These are phyloP conservation scores for Colletotrichum chlorophyti DNA, from an alignment of 2,329 filamentous ascomycete species.

Conservation along the genomic window DNA sequence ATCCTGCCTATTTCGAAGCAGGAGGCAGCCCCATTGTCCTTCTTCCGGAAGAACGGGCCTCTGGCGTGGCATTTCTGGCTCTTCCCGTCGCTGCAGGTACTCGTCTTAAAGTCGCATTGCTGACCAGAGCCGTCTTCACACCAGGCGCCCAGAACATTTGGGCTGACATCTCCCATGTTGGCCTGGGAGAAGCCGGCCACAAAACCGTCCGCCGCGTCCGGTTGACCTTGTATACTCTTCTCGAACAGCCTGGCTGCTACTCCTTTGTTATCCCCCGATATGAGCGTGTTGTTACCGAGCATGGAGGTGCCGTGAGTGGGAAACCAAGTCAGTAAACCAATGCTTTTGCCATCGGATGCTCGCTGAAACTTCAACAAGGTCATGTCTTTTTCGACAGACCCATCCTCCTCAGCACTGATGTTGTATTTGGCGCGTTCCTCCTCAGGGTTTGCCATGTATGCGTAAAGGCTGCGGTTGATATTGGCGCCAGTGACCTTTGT, in stretches of 20 bases:
- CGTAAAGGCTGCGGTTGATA: slow-evolving; percentile 86
- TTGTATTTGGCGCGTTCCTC: slow-evolving; percentile 76
- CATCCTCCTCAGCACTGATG: slow-evolving; percentile 40
- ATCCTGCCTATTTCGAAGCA: slow-evolving; percentile 76
- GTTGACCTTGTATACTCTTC: slow-evolving; percentile 63
- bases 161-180: slow-evolving; percentile 88
- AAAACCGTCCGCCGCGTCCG: slow-evolving; percentile 67
- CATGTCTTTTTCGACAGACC: slow-evolving; percentile 62
- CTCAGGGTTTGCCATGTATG: slow-evolving; percentile 85
- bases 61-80: slow-evolving; percentile 74
- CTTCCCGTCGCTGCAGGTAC: slow-evolving; percentile 75
- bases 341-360: slow-evolving; percentile 72
- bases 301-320: slow-evolving; percentile 90
- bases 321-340: slow-evolving; percentile 89
- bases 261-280: slow-evolving; percentile 92
- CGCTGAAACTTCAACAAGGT: slow-evolving; percentile 79
- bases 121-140: slow-evolving; percentile 82
- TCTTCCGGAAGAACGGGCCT: slow-evolving; percentile 69
- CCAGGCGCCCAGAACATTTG: slow-evolving; percentile 83
- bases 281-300: slow-evolving; percentile 87
- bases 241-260: slow-evolving; percentile 87
- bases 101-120: slow-evolving; percentile 76
- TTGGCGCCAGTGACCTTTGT: slow-evolving; percentile 75
- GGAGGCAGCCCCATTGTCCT: slow-evolving; percentile 76
- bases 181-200: slow-evolving; percentile 92